Evolutionary conservation across 2,329 filamentous ascomycete genomes (phyloP).

Genomic region (Colletotrichum sp.): DNA sequence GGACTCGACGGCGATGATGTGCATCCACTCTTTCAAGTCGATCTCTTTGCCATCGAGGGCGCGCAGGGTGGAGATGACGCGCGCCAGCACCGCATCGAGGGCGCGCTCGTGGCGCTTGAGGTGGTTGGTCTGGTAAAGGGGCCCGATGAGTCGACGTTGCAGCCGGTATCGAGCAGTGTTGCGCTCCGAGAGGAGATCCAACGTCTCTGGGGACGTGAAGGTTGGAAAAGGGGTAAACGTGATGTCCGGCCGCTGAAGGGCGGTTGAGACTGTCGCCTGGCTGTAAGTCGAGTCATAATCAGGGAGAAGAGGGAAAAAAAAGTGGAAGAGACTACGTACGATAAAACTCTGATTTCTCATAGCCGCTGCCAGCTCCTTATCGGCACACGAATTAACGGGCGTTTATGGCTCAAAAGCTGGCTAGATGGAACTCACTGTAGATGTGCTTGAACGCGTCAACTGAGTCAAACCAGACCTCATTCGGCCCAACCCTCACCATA

Average conservation of each 20-base stretch:
- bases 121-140: slow-evolving; percentile 47
- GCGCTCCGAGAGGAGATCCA: slow-evolving; percentile 56
- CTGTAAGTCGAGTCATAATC: not conserved
- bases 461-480: slow-evolving; percentile 58
- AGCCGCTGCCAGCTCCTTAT: slow-evolving; percentile 49
- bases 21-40: slow-evolving; percentile 60
- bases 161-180: slow-evolving; percentile 50
- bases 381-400: not conserved
- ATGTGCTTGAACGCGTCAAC: slow-evolving; percentile 51
- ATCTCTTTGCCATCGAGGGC: slow-evolving; percentile 41
- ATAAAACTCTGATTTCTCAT: slow-evolving; percentile 58
- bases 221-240: slow-evolving; percentile 32
- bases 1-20: slow-evolving; percentile 57
- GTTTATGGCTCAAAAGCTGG: not conserved
- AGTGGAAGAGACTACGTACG: slow-evolving; percentile 29
- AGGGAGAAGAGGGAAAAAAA: not conserved
- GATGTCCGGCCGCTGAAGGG: slow-evolving; percentile 45
- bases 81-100: slow-evolving; percentile 43
- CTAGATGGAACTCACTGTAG: slow-evolving; percentile 42
- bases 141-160: slow-evolving; percentile 54
- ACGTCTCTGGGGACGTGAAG: slow-evolving; percentile 41
- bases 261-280: slow-evolving; percentile 45
- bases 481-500: slow-evolving; percentile 56
- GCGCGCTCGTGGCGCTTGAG: slow-evolving; percentile 44
- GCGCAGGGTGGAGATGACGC: slow-evolving; percentile 38